These are phyloP conservation scores for Zopfia rhizophila DNA, from an alignment of 2,329 filamentous ascomycete species.

Conservation along the genomic window DNA sequence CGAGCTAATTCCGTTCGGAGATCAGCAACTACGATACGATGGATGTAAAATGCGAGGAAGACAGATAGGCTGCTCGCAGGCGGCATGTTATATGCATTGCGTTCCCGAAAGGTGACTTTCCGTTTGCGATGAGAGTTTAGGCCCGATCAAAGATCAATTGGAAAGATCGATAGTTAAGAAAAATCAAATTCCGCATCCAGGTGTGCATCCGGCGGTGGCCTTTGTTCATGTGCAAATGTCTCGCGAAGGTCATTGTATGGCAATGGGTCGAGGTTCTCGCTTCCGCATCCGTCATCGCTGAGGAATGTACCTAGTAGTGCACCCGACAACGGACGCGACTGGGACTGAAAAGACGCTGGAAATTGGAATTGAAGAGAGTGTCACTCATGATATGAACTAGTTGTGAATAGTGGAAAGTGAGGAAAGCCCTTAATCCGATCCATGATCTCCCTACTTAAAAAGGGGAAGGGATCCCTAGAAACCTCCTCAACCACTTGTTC, in stretches of 20 bases:
- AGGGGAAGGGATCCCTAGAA: no score
- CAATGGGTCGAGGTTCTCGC: conserved; percentile 10
- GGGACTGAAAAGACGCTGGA: no score
- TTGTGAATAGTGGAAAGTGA: no score
- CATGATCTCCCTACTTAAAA: no score
- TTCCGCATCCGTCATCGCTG: conserved; percentile 28
- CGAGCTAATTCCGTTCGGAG: conserved; percentile 15
- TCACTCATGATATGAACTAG: no score
- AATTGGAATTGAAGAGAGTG: no score
- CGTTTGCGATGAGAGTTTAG: conserved; percentile 29
- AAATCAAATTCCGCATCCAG: conserved; percentile 27
- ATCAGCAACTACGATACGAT: no score
- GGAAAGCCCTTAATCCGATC: no score
- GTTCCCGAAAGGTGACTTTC: conserved; percentile 10
- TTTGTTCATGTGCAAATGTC: conserved; percentile 28
- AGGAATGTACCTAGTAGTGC: conserved; percentile 40
- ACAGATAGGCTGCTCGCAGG: conserved; percentile 14
- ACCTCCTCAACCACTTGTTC: no score
- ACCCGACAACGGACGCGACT: no score
- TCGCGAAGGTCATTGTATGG: conserved; percentile 13
- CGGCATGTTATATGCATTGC: conserved; percentile 17
- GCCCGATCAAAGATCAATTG: conserved; percentile 18
- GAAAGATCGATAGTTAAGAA: conserved; percentile 22
- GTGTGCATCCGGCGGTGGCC: conserved; percentile 25
- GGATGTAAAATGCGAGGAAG: not conserved